Percentiles rank a stretch among this genome's conserved stretches.
phyloP scores from a whole-genome alignment of 2,329 filamentous ascomycete genomes.

The Rutstroemia sp. region DNA sequence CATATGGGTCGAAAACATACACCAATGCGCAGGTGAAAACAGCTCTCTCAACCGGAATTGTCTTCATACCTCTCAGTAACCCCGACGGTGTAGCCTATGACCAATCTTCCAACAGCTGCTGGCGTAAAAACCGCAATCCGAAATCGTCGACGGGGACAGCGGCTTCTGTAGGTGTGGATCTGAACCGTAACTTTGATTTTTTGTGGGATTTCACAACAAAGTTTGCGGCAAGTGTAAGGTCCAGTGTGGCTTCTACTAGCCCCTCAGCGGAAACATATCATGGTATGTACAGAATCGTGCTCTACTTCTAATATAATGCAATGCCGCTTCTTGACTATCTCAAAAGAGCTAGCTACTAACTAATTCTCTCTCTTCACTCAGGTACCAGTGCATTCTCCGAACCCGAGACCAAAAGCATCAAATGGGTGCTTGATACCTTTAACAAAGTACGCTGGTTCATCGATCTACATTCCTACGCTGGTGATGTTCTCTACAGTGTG shows the following conservation, averaged over 20 bases:
- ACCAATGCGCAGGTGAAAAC: constrained; percentile 43
- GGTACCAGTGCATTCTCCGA: constrained; percentile 47
- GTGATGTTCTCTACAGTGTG: constrained; percentile 42
- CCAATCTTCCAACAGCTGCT: constrained; percentile 42
- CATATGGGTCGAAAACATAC: constrained; percentile 45
- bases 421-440: constrained; percentile 44
- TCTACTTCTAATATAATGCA: too few species aligned
- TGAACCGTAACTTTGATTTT: constrained; percentile 53
- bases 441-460: constrained; percentile 47
- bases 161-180: constrained; percentile 39
- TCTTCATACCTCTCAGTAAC: constrained; percentile 46
- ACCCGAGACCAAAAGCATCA: constrained; percentile 47
- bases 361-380: constrained; percentile 5
- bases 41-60: constrained; percentile 45
- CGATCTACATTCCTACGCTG: constrained; percentile 49
- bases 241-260: constrained; percentile 34
- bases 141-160: constrained; percentile 27
- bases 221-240: constrained; percentile 35
- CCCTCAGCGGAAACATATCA: constrained; percentile 31
- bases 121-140: constrained; percentile 50
- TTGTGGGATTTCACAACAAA: constrained; percentile 43
- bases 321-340: too few species aligned
- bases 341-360: not conserved
- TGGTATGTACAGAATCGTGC: constrained; percentile 12
- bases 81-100: constrained; percentile 46